Percentiles rank a stretch among this genome's conserved stretches.
phyloP scores from a whole-genome alignment of 2,329 filamentous ascomycete species.

The Epichloe sp. region DNA sequence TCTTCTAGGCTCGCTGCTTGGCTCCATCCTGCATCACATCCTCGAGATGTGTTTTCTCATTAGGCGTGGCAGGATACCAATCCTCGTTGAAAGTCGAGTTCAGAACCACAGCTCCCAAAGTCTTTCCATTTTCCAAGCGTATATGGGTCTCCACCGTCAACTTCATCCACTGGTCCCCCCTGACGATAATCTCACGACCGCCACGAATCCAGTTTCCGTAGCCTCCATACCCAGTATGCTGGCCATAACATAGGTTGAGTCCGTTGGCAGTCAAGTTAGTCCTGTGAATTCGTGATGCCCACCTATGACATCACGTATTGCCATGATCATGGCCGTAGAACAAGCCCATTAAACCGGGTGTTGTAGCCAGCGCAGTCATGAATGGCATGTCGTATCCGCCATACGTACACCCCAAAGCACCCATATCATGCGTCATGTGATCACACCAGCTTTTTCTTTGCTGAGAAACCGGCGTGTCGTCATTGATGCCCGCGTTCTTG shows the following conservation, averaged over 20 bases:
- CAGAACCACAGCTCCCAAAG: constrained; percentile 34
- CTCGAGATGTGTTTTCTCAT: constrained; percentile 14
- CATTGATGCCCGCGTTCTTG: constrained; percentile 31
- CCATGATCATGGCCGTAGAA: constrained; percentile 57
- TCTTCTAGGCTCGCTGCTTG: too few species aligned
- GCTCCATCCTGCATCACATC: background rate
- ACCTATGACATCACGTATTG: constrained; percentile 43
- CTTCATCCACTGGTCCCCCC: constrained; percentile 24
- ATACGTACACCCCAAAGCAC: constrained; percentile 24
- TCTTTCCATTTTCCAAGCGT: constrained; percentile 36
- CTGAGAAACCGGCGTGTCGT: constrained; percentile 25
- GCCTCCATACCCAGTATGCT: constrained; percentile 57
- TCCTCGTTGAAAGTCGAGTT: constrained; percentile 44
- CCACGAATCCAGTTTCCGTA: constrained; percentile 54
- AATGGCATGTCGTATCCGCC: constrained; percentile 44
- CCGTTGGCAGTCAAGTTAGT: constrained; percentile 26
- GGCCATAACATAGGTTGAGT: constrained; percentile 41
- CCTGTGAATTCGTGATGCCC: constrained; percentile 24
- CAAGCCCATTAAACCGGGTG: constrained; percentile 39
- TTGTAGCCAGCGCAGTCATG: constrained; percentile 45
- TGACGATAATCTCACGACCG: constrained; percentile 38
- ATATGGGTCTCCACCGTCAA: constrained; percentile 44
- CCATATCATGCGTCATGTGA: background rate
- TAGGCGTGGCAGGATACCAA: constrained; percentile 28
- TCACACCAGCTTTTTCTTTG: constrained; percentile 31